These are phyloP conservation scores for Phytophthora pistaciae DNA, from an alignment of 352 stramenopile species.

Conservation along the genomic window DNA sequence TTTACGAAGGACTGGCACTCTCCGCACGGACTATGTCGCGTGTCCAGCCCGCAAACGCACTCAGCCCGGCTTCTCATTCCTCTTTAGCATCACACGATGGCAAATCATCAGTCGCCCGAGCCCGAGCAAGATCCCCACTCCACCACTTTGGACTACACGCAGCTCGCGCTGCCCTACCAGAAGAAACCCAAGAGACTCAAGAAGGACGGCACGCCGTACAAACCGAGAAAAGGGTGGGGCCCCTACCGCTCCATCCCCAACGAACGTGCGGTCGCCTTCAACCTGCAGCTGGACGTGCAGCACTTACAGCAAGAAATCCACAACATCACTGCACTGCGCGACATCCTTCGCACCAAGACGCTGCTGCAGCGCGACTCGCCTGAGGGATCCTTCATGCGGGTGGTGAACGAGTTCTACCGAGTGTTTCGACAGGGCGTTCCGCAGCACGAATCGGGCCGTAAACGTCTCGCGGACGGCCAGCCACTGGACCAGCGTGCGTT, in stretches of 20 bases:
- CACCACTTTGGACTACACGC: too few species aligned
- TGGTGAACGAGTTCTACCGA: slow-evolving; percentile 19
- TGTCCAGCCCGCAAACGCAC: neutral
- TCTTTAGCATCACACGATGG: too few species aligned
- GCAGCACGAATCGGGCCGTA: neutral
- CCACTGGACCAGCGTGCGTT: slow-evolving; percentile 7
- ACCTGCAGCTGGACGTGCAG: slow-evolving; percentile 48
- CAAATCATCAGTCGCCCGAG: neutral
- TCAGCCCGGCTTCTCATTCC: too few species aligned
- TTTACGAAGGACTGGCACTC: too few species aligned
- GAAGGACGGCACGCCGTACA: slow-evolving; percentile 1
- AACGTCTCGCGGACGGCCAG: neutral
- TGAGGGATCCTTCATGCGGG: slow-evolving; percentile 13
- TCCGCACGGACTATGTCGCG: neutral
- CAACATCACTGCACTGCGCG: slow-evolving; percentile 27
- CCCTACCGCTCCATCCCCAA: slow-evolving; percentile 40
- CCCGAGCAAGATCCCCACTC: too few species aligned
- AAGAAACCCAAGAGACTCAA: slow-evolving; percentile 8
- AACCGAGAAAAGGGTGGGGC: slow-evolving; percentile 24
- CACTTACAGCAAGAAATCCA: slow-evolving; percentile 37
- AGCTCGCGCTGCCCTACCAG: neutral
- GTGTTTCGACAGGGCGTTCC: slow-evolving; percentile 15
- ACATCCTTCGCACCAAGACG: slow-evolving; percentile 1
- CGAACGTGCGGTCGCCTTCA: slow-evolving; percentile 42
- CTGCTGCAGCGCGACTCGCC: slow-evolving; percentile 18